Base-by-base conservation (phyloP, 371 early-diverging fungal genomes). In the Mortierella sp. region DNA sequence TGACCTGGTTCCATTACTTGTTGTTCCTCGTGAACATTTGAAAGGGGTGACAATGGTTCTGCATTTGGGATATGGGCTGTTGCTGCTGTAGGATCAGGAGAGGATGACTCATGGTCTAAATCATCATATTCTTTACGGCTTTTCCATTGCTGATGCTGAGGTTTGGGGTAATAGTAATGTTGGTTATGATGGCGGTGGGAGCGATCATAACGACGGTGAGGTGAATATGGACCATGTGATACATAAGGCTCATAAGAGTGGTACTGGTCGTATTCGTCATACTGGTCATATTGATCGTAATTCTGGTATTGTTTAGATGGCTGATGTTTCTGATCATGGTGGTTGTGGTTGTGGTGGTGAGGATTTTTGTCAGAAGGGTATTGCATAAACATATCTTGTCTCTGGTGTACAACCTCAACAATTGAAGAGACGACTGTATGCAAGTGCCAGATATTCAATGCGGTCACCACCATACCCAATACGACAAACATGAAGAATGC, bases 401-500 rank as follows among this genome's bases (percentile, higher is more conserved):
- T 35, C 29, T 65, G 61, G 26, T 70, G 66, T 0, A 75, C 63
- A 9, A 75, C 66, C 32, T 70, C 70, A 6, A 75, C 66, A 45
- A 75, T 40, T 2, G 76, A 70, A 0, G 63, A 66, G 8, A 75
- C 66, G n/a, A 66, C 53, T 28, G 35, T 37, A 29, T 70, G 62
- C 35, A 75, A 29, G n/a, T 75, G 61, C 76, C 76, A 75, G 42
- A 66, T 66, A 43, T 75, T 75, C 45, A 75, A 6, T 9, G 66
- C 70, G 1, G 76, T 66, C 29, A 66, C 62, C 7, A 53, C 64
- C 63, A 75, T 55, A 15, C 67, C 74, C 70, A 75, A 29, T 49
- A 70, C 42, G 54, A 70, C 70, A 49, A 65, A 66, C 1, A 51
- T 58, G 31, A 73, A 58, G 19, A 73, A 19, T 28, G 57, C 19